These are phyloP conservation scores for Penicillium riverlandense DNA, from an alignment of 495 filamentous ascomycete species.

Conservation along the genomic window DNA sequence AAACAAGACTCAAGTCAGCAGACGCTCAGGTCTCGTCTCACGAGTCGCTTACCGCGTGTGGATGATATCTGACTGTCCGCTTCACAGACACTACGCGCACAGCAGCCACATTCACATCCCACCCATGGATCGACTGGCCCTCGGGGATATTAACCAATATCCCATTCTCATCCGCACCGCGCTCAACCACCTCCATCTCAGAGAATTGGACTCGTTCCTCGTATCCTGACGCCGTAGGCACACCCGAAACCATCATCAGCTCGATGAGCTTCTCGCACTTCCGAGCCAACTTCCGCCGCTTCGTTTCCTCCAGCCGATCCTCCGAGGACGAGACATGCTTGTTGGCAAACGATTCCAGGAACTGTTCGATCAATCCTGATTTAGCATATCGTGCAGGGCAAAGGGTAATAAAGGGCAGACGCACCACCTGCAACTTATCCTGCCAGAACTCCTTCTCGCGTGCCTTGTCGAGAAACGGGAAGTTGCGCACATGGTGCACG, in stretches of 20 bases:
- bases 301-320: slow-evolving; percentile 91
- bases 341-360: slow-evolving; percentile 94
- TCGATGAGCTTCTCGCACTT: slow-evolving; percentile 95
- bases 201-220: slow-evolving; percentile 94
- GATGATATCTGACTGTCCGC: slow-evolving; percentile 82
- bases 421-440: slow-evolving; percentile 89
- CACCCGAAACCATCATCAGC: slow-evolving; percentile 98
- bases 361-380: slow-evolving; percentile 42
- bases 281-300: slow-evolving; percentile 80
- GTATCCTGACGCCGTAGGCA: slow-evolving; percentile 92
- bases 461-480: slow-evolving; percentile 92
- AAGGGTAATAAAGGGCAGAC: slow-evolving; percentile 22
- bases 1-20: slow-evolving; percentile 6
- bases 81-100: slow-evolving; percentile 75
- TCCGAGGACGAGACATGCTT: slow-evolving; percentile 97
- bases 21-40: slow-evolving; percentile 1
- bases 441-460: slow-evolving; percentile 99
- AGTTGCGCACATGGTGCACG: slow-evolving; percentile 95
- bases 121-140: slow-evolving; percentile 84
- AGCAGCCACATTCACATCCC: slow-evolving; percentile 94
- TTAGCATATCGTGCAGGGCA: background rate
- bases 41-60: slow-evolving; percentile 66
- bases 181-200: slow-evolving; percentile 92
- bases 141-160: slow-evolving; percentile 79
- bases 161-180: slow-evolving; percentile 84